Evolutionary conservation across 2,329 filamentous ascomycete species (phyloP), one percentile per base, ranked within the genome.

Genomic region (Aspergillus hiratsukae): DNA sequence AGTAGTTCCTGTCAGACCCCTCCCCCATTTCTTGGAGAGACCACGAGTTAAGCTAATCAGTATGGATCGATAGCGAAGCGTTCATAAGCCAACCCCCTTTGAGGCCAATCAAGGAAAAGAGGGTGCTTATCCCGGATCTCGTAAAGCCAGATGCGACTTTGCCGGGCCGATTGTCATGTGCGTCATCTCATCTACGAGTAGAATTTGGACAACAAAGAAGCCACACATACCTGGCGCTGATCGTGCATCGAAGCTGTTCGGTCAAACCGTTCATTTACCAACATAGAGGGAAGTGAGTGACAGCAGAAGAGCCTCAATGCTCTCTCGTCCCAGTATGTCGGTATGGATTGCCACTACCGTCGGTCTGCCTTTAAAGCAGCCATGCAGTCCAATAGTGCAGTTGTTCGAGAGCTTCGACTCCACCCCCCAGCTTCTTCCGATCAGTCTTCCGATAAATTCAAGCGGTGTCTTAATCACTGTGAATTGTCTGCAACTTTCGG

Each of bases 141-240:
- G 43, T 46, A 46, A 46, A 46, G 21, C 21, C 11, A 23, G 21
- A 46, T 46, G 21, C 43, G 11, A 23, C 23, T 49, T 31, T 54
- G 40, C 31, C 11, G 45, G 19, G 10, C 17, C 17, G 46, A 43
- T 25, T 27, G 31, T 54, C 52, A 54, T 46, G 29, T 49, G 52
- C 52, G 27, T 14, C 31, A 46, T 46, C 28, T n/a, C 21, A 28
- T 29, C 52, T 49, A 29, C 52, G 52, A 49, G 45, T 54, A 46
- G 40, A 29, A 46, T 29, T 49, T 8, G 48, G 46, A 45, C 52
- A 54, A 54, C 52, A 49, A 54, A 49, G 31, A 27, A 46, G 43
- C 43, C 43, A 46, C 43, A 46, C 43, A 25, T 23, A 3, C 43
- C 19, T 46, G 43, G 6, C 11, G 43, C 43, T 46, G 23, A 46